These are phyloP conservation scores for Durio zibethinus DNA, from an alignment of 345 rosid genomes.

Conservation along the genomic window DNA sequence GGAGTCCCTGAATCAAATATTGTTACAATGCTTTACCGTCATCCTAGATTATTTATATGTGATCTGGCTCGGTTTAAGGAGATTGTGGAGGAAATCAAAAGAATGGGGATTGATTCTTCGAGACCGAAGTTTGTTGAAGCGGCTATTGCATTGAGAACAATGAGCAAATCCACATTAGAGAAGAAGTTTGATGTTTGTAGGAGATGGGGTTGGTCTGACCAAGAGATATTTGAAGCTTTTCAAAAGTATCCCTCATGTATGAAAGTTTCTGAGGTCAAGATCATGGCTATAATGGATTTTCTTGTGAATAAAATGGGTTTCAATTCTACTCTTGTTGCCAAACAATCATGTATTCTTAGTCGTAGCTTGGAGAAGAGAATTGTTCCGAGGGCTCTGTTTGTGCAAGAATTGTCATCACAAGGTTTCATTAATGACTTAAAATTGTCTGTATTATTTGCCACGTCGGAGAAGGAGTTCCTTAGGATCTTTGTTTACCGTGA, in stretches of 20 bases:
- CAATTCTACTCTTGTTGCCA: not conserved
- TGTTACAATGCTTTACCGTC: not conserved
- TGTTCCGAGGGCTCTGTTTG: conserved; percentile 19
- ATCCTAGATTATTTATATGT: not conserved
- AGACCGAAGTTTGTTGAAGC: conserved; percentile 9
- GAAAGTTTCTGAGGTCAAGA: too few relatives aligned
- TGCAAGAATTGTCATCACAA: conserved; percentile 1
- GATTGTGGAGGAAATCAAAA: conserved; percentile 17
- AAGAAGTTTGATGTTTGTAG: too few relatives aligned
- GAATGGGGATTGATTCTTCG: conserved; percentile 25
- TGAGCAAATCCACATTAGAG: conserved; percentile 22
- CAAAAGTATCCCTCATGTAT: too few relatives aligned
- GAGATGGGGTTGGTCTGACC: too few relatives aligned
- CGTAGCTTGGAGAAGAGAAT: conserved; percentile 27
- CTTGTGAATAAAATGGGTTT: conserved; percentile 26
- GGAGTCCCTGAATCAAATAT: conserved; percentile 24
- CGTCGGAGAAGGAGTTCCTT: conserved; percentile 32
- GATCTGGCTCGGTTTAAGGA: not conserved
- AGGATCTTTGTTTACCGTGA: conserved; percentile 33
- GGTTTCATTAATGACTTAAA: conserved; percentile 22
- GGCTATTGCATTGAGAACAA: not conserved
- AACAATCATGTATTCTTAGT: not conserved
- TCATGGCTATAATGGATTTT: too few relatives aligned
- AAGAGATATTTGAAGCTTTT: too few relatives aligned
- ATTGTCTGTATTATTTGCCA: conserved; percentile 30